These are phyloP conservation scores for Eremomyces bilateralis DNA, from an alignment of 495 filamentous ascomycete species.

Conservation along the genomic window DNA sequence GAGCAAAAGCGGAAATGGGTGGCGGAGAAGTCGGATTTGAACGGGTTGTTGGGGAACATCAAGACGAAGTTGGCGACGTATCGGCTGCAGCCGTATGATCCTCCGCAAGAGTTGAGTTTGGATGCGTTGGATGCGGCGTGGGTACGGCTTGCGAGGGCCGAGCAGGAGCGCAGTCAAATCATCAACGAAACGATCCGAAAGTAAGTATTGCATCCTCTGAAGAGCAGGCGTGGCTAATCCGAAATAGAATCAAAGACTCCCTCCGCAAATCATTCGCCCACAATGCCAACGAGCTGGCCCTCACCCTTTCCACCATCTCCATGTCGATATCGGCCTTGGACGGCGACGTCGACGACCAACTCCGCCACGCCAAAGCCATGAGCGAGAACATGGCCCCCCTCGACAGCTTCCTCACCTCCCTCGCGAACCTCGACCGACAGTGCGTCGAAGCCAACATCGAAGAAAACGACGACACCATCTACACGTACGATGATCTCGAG, in stretches of 20 bases:
- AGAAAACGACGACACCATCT: constrained; percentile 97
- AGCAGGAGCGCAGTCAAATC: constrained; percentile 68
- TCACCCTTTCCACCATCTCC: constrained; percentile 82
- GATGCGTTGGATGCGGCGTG: constrained; percentile 69
- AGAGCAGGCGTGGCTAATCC: constrained; percentile 1
- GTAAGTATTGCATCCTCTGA: constrained; percentile 21
- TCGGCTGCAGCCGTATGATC: constrained; percentile 71
- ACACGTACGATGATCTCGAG: constrained; percentile 83
- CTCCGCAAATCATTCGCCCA: constrained; percentile 85
- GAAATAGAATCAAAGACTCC: constrained; percentile 62
- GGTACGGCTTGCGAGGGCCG: constrained; percentile 51
- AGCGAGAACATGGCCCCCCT: constrained; percentile 66
- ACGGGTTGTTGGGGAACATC: constrained; percentile 88
- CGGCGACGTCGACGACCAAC: constrained; percentile 86
- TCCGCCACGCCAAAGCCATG: constrained; percentile 60
- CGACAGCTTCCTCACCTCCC: constrained; percentile 66
- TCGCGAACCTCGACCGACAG: constrained; percentile 61
- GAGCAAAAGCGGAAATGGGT: constrained; percentile 86
- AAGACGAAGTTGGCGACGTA: constrained; percentile 96
- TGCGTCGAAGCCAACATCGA: constrained; percentile 95
- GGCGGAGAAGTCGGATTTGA: constrained; percentile 87
- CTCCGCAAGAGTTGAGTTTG: constrained; percentile 55
- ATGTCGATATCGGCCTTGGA: constrained; percentile 83
- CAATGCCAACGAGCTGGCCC: constrained; percentile 90
- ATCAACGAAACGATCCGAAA: constrained; percentile 98